Evolutionary conservation across 2,329 filamentous ascomycete species (phyloP).

Genomic region (Teratosphaeriaceae sp.): DNA sequence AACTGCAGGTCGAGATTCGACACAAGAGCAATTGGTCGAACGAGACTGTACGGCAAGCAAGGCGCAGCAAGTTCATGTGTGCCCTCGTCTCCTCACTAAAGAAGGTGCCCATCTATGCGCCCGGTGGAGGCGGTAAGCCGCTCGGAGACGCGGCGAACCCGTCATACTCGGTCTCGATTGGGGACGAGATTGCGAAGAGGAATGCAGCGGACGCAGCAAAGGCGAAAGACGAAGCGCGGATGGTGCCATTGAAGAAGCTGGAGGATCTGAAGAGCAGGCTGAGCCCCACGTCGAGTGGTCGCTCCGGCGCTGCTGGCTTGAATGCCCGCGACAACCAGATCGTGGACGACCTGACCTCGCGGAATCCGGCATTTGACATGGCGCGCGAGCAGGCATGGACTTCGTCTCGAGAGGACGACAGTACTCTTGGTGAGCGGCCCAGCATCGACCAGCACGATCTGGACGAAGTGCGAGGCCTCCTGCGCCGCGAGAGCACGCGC

Average conservation of each 20-base stretch:
- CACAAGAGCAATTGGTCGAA: conserved; percentile 68
- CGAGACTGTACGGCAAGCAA: conserved; percentile 69
- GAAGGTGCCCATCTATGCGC: conserved; percentile 77
- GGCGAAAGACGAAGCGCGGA: conserved; percentile 44
- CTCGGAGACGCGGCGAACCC: conserved; percentile 64
- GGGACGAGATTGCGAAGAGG: conserved; percentile 58
- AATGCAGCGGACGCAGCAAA: conserved; percentile 52
- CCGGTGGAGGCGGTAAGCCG: conserved; percentile 62
- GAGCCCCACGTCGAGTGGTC: conserved; percentile 13
- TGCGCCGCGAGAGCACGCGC: conserved; percentile 38
- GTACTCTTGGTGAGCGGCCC: conserved; percentile 32
- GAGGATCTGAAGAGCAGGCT: conserved; percentile 15
- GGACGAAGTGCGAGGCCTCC: conserved; percentile 40
- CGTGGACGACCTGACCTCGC: conserved; percentile 39
- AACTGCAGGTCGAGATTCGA: conserved; percentile 73
- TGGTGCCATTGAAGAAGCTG: conserved; percentile 48
- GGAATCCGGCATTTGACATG: conserved; percentile 36
- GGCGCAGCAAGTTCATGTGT: conserved; percentile 95
- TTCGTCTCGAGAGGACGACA: conserved; percentile 32
- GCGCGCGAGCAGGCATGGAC: conserved; percentile 41
- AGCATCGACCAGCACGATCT: conserved; percentile 39
- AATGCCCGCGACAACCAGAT: conserved; percentile 27
- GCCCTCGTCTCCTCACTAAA: conserved; percentile 79
- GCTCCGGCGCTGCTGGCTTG: conserved; percentile 17
- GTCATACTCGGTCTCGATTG: conserved; percentile 70